Base-by-base conservation (phyloP, 2,329 filamentous ascomycete genomes). In the Epichloe baconii region DNA sequence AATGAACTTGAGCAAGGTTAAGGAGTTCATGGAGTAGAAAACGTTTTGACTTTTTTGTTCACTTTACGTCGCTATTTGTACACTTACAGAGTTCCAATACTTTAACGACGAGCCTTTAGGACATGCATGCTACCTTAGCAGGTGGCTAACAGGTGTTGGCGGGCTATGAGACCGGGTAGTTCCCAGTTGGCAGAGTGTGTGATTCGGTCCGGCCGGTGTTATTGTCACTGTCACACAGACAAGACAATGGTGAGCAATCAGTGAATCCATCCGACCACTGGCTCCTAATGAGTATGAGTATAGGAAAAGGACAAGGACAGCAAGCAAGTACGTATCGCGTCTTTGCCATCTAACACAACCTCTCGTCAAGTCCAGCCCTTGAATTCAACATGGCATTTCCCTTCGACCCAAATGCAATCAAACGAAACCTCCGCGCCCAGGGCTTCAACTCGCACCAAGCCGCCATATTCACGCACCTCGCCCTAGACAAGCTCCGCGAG, bases 361-460 rank as follows among this genome's bases (percentile, higher is more conserved):
- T 4, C 26, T 4, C 10, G 31, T 31, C 31, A 31, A 31, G 7
- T 31, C 26, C 31, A 31, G 31, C 31, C 31, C 31, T 11, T 31
- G 31, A 35, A 4, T 38, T 8, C 15, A 34, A 38, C 37, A 53
- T 61, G 52, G 54, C 51, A 4, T 23, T 58, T 19, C 55, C 55
- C 0, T 55, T 59, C 42, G 51, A 60, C 44, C 49, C 55, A n/a
- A 54, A 54, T 34, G 42, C 40, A 2, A 45, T 62, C 23, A 52
- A 45, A n/a, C 52, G 48, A 47, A 57, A 56, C 35, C 58, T 58
- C 8, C 52, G 51, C 37, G 52, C 51, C 14, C 45, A 47, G 2
- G 60, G 60, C 40, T 53, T 61, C 51, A 51, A 35, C 49, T 52
- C 52, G 2, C 44, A 57, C 0, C 56, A 61, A 17, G 58, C 57